These are phyloP conservation scores for Diaporthe vexans DNA, from an alignment of 2,329 filamentous ascomycete genomes.

Conservation along the genomic window DNA sequence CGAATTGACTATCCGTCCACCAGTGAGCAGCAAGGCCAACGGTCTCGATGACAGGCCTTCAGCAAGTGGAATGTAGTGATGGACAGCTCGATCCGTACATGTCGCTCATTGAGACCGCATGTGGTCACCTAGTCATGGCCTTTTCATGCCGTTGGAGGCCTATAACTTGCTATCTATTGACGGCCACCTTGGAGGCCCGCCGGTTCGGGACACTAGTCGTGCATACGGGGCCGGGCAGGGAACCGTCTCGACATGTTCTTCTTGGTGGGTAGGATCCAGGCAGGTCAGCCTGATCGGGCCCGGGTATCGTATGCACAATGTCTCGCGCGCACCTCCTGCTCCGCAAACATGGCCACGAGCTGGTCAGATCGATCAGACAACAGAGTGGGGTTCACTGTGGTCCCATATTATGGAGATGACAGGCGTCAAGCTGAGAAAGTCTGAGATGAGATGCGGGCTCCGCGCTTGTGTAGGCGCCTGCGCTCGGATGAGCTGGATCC, in stretches of 20 bases:
- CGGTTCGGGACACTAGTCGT: background rate
- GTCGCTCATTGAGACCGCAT: background rate
- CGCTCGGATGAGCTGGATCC: slow-evolving; percentile 1
- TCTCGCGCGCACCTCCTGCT: background rate
- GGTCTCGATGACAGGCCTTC: background rate
- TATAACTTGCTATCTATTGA: background rate
- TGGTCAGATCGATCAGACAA: background rate
- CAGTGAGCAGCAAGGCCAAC: background rate
- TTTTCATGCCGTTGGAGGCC: background rate
- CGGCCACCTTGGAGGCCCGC: background rate
- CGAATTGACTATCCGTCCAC: background rate
- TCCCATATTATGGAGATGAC: background rate
- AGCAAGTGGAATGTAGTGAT: background rate
- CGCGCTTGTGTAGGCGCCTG: slow-evolving; percentile 5
- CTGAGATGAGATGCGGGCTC: background rate
- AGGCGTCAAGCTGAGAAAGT: slow-evolving; percentile 3
- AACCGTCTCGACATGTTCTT: background rate
- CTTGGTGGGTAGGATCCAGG: background rate
- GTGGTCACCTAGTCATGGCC: background rate
- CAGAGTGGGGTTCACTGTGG: background rate
- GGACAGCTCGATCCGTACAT: background rate
- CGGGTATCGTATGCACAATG: background rate
- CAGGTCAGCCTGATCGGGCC: background rate
- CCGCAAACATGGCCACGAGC: background rate
- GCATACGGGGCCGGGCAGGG: background rate